phyloP scores from a whole-genome alignment of 352 stramenopile genomes.

The Pythium monospermum region DNA sequence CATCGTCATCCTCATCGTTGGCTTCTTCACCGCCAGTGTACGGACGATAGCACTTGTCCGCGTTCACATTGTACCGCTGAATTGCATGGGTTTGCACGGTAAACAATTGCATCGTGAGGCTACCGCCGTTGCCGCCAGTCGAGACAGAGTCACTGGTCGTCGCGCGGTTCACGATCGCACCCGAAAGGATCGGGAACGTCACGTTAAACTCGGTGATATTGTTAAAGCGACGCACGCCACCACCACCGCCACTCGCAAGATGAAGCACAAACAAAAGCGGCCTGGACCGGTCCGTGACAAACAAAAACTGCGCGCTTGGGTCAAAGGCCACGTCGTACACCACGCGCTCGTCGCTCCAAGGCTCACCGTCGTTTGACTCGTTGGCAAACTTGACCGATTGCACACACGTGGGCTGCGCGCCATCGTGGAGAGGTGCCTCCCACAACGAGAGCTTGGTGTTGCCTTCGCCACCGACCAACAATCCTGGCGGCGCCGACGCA shows the following conservation, averaged over 20 bases:
- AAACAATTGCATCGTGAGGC: slow-evolving; percentile 78
- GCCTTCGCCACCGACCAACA: slow-evolving; percentile 60
- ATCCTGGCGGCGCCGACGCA: too few relatives aligned
- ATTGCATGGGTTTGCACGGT: slow-evolving; percentile 81
- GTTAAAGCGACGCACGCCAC: slow-evolving; percentile 52
- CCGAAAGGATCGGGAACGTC: slow-evolving; percentile 73
- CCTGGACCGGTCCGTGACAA: slow-evolving; percentile 63
- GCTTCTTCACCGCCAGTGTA: slow-evolving; percentile 38
- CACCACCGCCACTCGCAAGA: slow-evolving; percentile 28
- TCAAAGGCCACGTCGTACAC: slow-evolving; percentile 65
- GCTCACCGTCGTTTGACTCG: slow-evolving; percentile 22
- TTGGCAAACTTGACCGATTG: slow-evolving; percentile 55
- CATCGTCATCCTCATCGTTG: slow-evolving; percentile 31
- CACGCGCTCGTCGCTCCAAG: slow-evolving; percentile 16
- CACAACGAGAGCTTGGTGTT: slow-evolving; percentile 65
- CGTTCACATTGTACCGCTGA: slow-evolving; percentile 72
- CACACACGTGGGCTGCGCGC: slow-evolving; percentile 42
- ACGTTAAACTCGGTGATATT: slow-evolving; percentile 80
- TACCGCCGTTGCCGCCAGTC: slow-evolving; percentile 27
- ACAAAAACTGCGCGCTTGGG: slow-evolving; percentile 64
- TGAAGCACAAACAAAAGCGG: slow-evolving; percentile 70
- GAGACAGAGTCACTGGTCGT: slow-evolving; percentile 29
- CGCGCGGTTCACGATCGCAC: slow-evolving; percentile 55
- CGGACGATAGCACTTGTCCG: slow-evolving; percentile 55
- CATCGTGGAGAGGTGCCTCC: slow-evolving; percentile 55